Evolutionary conservation across 306 rosid species (phyloP).

Genomic region (Malus fusca): DNA sequence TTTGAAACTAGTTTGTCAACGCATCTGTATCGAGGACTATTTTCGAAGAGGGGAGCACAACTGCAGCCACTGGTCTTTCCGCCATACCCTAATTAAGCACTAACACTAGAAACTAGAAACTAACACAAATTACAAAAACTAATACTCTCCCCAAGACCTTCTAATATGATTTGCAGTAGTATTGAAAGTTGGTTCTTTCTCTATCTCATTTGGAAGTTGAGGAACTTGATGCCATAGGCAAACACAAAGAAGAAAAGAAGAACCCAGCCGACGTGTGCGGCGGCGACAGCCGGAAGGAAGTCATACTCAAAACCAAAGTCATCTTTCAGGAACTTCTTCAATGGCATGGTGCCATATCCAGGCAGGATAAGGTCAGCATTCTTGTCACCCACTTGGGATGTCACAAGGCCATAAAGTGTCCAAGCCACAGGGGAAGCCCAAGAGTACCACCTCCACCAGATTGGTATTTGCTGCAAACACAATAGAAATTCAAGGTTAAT

Average conservation of each 20-base stretch:
- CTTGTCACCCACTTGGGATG: slow-evolving; percentile 36
- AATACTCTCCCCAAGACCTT: background rate
- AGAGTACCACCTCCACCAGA: slow-evolving; percentile 54
- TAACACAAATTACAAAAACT: background rate
- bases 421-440: slow-evolving; percentile 46
- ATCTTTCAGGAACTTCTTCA: slow-evolving; percentile 35
- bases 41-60: slow-evolving; percentile 67
- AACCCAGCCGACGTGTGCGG: slow-evolving; percentile 40
- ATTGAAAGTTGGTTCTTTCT: background rate
- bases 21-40: slow-evolving; percentile 59
- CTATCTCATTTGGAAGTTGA: slow-evolving; percentile 56
- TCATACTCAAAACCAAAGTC: slow-evolving; percentile 33
- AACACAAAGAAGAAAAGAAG: slow-evolving; percentile 43
- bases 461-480: slow-evolving; percentile 31
- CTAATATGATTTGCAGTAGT: background rate
- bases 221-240: slow-evolving; percentile 59
- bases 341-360: slow-evolving; percentile 10
- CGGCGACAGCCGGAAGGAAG: slow-evolving; percentile 38
- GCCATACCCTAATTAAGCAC: background rate
- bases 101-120: no score
- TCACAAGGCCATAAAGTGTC: slow-evolving; percentile 38
- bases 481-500: background rate
- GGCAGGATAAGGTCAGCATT: slow-evolving; percentile 16
- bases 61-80: slow-evolving; percentile 68
- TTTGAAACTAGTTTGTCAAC: slow-evolving; percentile 28